Percentiles rank a stretch among this genome's conserved stretches.
phyloP scores from a whole-genome alignment of 192 early-diverging fungal species.

The Coemansia sp. region DNA sequence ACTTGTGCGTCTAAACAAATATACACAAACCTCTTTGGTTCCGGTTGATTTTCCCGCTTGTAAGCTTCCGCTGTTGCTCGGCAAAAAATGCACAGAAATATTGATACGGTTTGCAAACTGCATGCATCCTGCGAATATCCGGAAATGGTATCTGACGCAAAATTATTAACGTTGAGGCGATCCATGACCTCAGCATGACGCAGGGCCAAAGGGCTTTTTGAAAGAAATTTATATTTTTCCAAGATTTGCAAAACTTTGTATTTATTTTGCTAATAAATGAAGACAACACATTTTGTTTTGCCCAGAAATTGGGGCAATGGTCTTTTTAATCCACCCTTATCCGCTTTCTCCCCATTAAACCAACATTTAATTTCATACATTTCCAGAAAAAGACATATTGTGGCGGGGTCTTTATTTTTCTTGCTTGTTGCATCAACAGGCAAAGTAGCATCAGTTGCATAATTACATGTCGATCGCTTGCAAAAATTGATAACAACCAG shows the following conservation, averaged over 20 bases:
- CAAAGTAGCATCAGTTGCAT: neutral
- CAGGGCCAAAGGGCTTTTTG: neutral
- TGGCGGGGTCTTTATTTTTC: neutral
- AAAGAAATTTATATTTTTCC: constrained; percentile 2
- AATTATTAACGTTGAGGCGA: constrained; percentile 1
- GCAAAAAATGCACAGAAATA: neutral
- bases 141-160: constrained; percentile 2
- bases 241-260: neutral
- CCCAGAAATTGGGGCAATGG: neutral
- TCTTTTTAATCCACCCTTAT: neutral
- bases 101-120: neutral
- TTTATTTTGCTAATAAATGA: no score
- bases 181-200: constrained; percentile 4
- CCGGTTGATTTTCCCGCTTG: constrained; percentile 4
- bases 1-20: neutral
- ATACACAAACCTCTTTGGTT: neutral
- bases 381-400: neutral
- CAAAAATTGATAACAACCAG: neutral
- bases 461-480: neutral
- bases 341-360: neutral
- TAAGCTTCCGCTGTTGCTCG: neutral
- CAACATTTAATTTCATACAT: neutral
- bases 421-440: neutral
- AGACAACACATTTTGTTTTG: no score
- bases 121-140: neutral